These are phyloP conservation scores for Gnomoniopsis smithogilvyi DNA, from an alignment of 2,329 filamentous ascomycete species.

Conservation along the genomic window DNA sequence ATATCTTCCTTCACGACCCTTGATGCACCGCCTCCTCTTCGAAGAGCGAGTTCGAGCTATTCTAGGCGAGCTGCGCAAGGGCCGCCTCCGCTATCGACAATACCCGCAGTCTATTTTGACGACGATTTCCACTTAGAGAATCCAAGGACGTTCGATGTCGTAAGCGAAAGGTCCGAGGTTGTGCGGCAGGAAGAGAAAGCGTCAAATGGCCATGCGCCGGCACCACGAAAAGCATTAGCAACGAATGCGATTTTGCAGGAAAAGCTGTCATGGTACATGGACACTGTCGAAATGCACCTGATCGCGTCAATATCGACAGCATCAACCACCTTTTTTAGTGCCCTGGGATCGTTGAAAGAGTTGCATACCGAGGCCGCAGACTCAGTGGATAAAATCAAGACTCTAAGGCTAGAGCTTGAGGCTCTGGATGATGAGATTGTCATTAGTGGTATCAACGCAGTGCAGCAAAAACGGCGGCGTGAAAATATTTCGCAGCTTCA, in stretches of 20 bases:
- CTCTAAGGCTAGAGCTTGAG: slow-evolving; percentile 73
- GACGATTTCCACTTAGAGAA: slow-evolving; percentile 95
- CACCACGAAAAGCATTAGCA: slow-evolving; percentile 79
- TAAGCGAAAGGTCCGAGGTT: slow-evolving; percentile 95
- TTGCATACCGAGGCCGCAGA: slow-evolving; percentile 89
- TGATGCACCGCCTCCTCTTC: slow-evolving; percentile 39
- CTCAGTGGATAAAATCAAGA: slow-evolving; percentile 83
- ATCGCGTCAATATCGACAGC: slow-evolving; percentile 95
- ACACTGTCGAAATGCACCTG: slow-evolving; percentile 95
- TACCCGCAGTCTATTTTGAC: slow-evolving; percentile 91
- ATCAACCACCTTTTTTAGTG: slow-evolving; percentile 94
- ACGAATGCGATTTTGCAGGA: slow-evolving; percentile 98
- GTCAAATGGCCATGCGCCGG: slow-evolving; percentile 54
- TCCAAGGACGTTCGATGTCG: slow-evolving; percentile 91
- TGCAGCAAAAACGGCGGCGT: slow-evolving; percentile 75
- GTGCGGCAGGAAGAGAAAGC: slow-evolving; percentile 63
- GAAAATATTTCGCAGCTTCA: slow-evolving; percentile 83
- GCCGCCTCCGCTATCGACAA: slow-evolving; percentile 83
- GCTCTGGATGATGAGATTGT: slow-evolving; percentile 86
- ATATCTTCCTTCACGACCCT: slow-evolving; percentile 48
- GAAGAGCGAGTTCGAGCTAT: slow-evolving; percentile 46
- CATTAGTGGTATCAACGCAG: slow-evolving; percentile 76
- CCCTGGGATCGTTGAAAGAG: slow-evolving; percentile 84
- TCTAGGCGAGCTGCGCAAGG: slow-evolving; percentile 63
- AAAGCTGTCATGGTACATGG: slow-evolving; percentile 99